A percentile compares a stretch with the other conserved stretches of the same genome.
phyloP scores from a whole-genome alignment of 2,329 filamentous ascomycete genomes.

The Colletotrichum paranaense region DNA sequence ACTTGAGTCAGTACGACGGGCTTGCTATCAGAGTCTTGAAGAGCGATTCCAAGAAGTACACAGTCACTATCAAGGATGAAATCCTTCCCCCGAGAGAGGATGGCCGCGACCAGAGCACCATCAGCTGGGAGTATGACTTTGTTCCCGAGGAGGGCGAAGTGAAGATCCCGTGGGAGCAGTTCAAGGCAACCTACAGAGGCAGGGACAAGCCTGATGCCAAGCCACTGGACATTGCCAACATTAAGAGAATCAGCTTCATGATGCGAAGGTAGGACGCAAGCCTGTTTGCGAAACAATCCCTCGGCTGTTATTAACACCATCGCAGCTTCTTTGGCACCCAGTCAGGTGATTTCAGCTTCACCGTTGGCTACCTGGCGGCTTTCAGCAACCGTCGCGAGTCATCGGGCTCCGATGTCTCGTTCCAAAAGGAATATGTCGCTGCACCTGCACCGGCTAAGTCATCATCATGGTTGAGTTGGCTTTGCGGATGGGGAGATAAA shows the following conservation, averaged over 20 bases:
- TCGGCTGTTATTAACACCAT: slow-evolving; percentile 32
- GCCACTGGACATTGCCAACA: slow-evolving; percentile 66
- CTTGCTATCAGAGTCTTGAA: slow-evolving; percentile 64
- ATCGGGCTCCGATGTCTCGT: not conserved
- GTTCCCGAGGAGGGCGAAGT: slow-evolving; percentile 51
- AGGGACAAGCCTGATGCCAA: slow-evolving; percentile 69
- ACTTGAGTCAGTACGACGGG: slow-evolving; percentile 73
- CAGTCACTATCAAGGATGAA: slow-evolving; percentile 79
- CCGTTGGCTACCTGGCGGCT: slow-evolving; percentile 49
- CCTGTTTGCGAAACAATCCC: not conserved
- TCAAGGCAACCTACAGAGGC: slow-evolving; percentile 81
- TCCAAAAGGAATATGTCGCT: slow-evolving; percentile 3
- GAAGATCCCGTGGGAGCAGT: slow-evolving; percentile 71
- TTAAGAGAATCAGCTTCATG: slow-evolving; percentile 81
- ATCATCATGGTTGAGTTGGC: slow-evolving; percentile 23
- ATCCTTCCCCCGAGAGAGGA: slow-evolving; percentile 67
- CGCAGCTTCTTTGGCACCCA: slow-evolving; percentile 80
- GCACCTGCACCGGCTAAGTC: not conserved
- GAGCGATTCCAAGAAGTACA: slow-evolving; percentile 76
- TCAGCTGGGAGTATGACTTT: slow-evolving; percentile 83
- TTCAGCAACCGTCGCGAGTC: slow-evolving; percentile 15
- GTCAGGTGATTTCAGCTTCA: slow-evolving; percentile 73
- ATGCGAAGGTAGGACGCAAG: slow-evolving; percentile 75
- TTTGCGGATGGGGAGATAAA: slow-evolving; percentile 25
- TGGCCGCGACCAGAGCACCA: slow-evolving; percentile 76